These are phyloP conservation scores for Heterobasidion parviporum DNA, from an alignment of 1,284 basidiomycete species.

Conservation along the genomic window DNA sequence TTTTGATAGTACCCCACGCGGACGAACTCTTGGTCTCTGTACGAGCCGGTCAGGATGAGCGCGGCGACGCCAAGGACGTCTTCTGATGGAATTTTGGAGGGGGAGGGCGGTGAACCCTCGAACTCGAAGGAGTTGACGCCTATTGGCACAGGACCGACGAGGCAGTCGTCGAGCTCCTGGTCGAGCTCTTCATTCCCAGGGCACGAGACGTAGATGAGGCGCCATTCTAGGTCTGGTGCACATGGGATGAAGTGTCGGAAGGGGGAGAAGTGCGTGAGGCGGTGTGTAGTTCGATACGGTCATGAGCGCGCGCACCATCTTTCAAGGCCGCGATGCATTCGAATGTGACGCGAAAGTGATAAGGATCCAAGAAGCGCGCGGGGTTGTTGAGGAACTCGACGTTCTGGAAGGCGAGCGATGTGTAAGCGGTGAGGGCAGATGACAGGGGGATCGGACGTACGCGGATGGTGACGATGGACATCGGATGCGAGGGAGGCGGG, in stretches of 20 bases:
- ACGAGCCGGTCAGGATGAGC: slow-evolving; percentile 84
- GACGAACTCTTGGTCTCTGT: slow-evolving; percentile 95
- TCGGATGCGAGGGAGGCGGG: slow-evolving; percentile 14
- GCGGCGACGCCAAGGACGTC: slow-evolving; percentile 89
- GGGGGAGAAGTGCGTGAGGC: background rate
- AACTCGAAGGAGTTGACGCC: slow-evolving; percentile 98
- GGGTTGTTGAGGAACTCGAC: slow-evolving; percentile 92
- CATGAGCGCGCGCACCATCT: slow-evolving; percentile 56
- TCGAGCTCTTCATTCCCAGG: slow-evolving; percentile 89
- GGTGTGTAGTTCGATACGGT: background rate
- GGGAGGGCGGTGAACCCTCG: slow-evolving; percentile 67
- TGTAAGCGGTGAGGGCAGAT: background rate
- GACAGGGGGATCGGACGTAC: slow-evolving; percentile 24
- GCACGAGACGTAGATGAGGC: slow-evolving; percentile 93
- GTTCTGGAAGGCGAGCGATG: slow-evolving; percentile 36
- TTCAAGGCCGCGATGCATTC: slow-evolving; percentile 92
- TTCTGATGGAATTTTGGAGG: slow-evolving; percentile 69
- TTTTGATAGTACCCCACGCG: slow-evolving; percentile 99
- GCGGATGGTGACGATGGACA: slow-evolving; percentile 67
- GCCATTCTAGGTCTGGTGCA: slow-evolving; percentile 88
- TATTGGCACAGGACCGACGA: slow-evolving; percentile 92
- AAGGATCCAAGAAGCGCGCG: slow-evolving; percentile 84
- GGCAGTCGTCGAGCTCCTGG: slow-evolving; percentile 93
- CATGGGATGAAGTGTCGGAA: background rate
- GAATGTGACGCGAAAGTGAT: slow-evolving; percentile 94